These are phyloP conservation scores for Colletotrichum zoysiae DNA, from an alignment of 2,329 filamentous ascomycete species.

Conservation along the genomic window DNA sequence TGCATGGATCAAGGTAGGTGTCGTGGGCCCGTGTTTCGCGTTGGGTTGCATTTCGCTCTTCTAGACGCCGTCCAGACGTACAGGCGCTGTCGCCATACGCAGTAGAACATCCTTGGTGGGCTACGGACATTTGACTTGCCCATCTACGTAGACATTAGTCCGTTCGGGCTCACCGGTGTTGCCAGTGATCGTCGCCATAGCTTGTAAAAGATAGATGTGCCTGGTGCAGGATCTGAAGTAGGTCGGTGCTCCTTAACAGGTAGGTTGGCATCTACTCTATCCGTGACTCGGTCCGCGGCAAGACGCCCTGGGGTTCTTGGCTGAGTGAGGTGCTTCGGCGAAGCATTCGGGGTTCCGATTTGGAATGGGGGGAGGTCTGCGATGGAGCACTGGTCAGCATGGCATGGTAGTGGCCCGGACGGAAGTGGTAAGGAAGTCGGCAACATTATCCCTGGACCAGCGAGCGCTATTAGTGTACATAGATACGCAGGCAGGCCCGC, in stretches of 20 bases:
- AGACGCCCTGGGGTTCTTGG: constrained; percentile 26
- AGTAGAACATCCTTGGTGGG: background rate
- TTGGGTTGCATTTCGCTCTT: constrained; percentile 22
- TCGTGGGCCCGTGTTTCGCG: constrained; percentile 35
- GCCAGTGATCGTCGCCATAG: background rate
- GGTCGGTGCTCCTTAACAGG: constrained; percentile 15
- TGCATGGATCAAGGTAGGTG: constrained; percentile 28
- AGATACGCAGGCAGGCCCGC: constrained; percentile 3
- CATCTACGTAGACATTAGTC: background rate
- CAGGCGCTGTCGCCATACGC: background rate
- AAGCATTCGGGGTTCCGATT: constrained; percentile 31
- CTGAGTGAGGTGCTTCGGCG: constrained; percentile 7
- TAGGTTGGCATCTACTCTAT: constrained; percentile 28
- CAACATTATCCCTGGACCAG: constrained; percentile 15
- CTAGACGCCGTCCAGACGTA: constrained; percentile 24
- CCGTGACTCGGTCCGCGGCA: constrained; percentile 37
- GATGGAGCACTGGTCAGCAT: constrained; percentile 6
- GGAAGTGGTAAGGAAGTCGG: constrained; percentile 9
- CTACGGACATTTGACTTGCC: background rate
- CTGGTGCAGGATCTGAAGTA: constrained; percentile 20
- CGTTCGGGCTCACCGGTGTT: background rate
- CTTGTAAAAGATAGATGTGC: background rate
- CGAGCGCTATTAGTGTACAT: background rate
- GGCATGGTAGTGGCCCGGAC: background rate
- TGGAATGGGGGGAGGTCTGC: constrained; percentile 2